Conservation (phyloP, 192 early-diverging fungal genomes). For the Coemansia sp. region DNA sequence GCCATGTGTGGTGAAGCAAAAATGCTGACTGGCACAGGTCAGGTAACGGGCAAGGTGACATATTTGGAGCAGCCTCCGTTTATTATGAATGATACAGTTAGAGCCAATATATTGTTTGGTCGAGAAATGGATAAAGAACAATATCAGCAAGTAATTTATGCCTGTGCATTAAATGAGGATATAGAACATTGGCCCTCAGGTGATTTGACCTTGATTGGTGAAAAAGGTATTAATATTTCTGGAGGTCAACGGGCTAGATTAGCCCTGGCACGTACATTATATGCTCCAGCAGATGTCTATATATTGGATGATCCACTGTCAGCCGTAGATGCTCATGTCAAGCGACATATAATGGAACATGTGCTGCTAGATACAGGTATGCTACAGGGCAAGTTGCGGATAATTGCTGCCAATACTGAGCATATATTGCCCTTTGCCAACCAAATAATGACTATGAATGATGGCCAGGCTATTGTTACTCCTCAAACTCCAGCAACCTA, state of each 20-base stretch:
- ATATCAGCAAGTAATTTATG: constrained; percentile 22
- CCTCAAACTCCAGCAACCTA: background rate
- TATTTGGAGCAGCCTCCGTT: constrained; percentile 39
- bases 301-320: constrained; percentile 27
- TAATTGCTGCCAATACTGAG: background rate
- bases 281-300: constrained; percentile 55
- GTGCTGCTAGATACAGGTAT: constrained; percentile 11
- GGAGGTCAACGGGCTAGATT: constrained; percentile 65
- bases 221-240: constrained; percentile 56
- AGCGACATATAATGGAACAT: constrained; percentile 18
- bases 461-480: background rate
- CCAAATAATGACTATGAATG: background rate
- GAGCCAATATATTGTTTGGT: constrained; percentile 46
- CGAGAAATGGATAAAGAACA: constrained; percentile 7
- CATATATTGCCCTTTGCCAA: background rate
- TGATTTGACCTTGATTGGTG: constrained; percentile 58
- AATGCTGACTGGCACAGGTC: constrained; percentile 60
- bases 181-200: constrained; percentile 10
- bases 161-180: constrained; percentile 27
- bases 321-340: constrained; percentile 28
- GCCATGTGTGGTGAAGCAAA: constrained; percentile 72
- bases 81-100: constrained; percentile 38
- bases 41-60: constrained; percentile 57
- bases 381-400: background rate
- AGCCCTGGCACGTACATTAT: constrained; percentile 61